phyloP scores from a whole-genome alignment of 257 asterid species.

The Nicotiana attenuata region DNA sequence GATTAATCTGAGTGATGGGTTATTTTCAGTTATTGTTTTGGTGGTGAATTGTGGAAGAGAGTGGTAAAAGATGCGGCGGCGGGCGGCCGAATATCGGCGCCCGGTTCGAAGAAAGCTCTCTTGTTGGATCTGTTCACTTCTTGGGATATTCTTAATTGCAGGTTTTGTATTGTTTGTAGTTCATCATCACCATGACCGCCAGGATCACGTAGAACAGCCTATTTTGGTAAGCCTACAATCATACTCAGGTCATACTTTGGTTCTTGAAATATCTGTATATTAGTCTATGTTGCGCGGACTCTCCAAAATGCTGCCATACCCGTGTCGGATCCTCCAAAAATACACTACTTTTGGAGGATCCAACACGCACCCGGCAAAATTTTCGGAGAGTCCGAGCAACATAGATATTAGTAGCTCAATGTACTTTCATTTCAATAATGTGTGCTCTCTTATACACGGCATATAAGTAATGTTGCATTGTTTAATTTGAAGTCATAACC shows the following conservation, averaged over 20 bases:
- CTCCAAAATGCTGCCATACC: too few relatives aligned
- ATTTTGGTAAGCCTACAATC: slow-evolving; percentile 34
- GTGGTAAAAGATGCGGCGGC: slow-evolving; percentile 64
- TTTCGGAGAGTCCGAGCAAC: too few relatives aligned
- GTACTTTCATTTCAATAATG: neutral
- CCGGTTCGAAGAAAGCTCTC: slow-evolving; percentile 65
- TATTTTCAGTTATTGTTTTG: slow-evolving; percentile 24
- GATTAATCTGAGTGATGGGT: slow-evolving; percentile 27
- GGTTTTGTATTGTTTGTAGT: slow-evolving; percentile 51
- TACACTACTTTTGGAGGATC: too few relatives aligned
- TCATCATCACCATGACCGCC: slow-evolving; percentile 55
- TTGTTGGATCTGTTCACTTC: slow-evolving; percentile 72
- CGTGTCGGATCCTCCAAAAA: too few relatives aligned
- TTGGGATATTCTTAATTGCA: slow-evolving; percentile 44
- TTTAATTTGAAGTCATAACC: neutral
- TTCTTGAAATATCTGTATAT: neutral
- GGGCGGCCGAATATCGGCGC: slow-evolving; percentile 85
- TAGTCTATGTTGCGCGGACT: too few relatives aligned
- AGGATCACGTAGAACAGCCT: slow-evolving; percentile 52
- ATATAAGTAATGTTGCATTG: neutral
- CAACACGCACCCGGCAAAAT: too few relatives aligned
- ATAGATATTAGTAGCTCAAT: neutral
- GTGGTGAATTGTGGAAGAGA: slow-evolving; percentile 31
- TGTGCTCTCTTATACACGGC: neutral
- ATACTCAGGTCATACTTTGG: neutral